Evolutionary conservation across 1,284 basidiomycete genomes (phyloP), one percentile per base, ranked within the genome.

Genomic region (Marasmius sp.): DNA sequence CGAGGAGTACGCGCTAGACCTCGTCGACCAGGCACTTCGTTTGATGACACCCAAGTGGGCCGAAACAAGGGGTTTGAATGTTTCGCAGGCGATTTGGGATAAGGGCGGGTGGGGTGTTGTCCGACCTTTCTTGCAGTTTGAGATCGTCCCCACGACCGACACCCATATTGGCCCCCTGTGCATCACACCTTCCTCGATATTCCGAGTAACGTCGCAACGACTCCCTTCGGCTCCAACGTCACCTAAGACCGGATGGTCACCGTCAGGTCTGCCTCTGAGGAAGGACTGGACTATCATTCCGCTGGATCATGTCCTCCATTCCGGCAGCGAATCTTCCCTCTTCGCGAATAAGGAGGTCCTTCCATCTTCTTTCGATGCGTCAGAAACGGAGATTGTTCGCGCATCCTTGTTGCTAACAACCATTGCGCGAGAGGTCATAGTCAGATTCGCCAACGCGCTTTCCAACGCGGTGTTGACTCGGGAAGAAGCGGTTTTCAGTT

Each of bases 271-370:
- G 10, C 93, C 95, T 0, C 73, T 95, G 1, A 66, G 78, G 0
- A 73, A 75, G 4, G 91, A 94, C 70, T 98, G 95, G 93, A 74
- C 85, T 1, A 79, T 92, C 59, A 75, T 81, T 0, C 86, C 94
- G 0, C 74, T 98, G 6, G 85, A 94, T 68, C 92, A 96, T 67
- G 84, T 98, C 7, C 79, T 98, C 14, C 86, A 88, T 7, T 94
- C 92, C 0, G 89, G 89, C 5, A 84, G 86, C 9, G 93, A 93
- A 0, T 75, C 81, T 0, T 89, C 92, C 1, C 89, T 95, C 74
- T 81, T 83, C 54, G 73, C 75, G n/a, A 71, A 63, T 22, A 48
- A 62, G 7, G 59, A 60, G 72, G 47, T 58, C 6, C 77, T 93
- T 1, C 93, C 94, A 1, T 67, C 76, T 0, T 81, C 83, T 6